Base-by-base conservation (phyloP, 257 asterid species). In the Paraleonurus japonicus region DNA sequence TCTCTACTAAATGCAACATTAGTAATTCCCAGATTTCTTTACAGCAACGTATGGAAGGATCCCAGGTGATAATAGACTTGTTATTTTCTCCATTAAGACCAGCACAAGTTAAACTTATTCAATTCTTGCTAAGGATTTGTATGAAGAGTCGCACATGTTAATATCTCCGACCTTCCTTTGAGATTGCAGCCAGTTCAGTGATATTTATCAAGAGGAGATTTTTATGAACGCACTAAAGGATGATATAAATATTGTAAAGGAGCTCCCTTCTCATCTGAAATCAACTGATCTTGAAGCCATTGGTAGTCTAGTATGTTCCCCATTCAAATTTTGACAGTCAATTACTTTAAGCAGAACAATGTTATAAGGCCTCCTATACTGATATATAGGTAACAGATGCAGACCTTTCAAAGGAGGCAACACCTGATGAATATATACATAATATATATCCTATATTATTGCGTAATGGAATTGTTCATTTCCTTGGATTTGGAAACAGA, bases 11-110 rank as follows among this genome's bases (percentile, higher is more conserved):
- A 95, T 72, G 96, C 99, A 51, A 92, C 99, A 9, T 81, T 95
- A 78, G 95, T 95, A 61, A 87, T 89, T 67, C 99, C 99, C 10
- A 87, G 75, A 73, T 95, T 95, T 81, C 96, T 92, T 30, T 92
- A 89, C 64, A 95, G 99, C 92, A 95, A 88, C 50, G 99, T 95
- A 16, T 95, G 99, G 99, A 87, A 84, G 75, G 98, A 95, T 78
- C 94, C 96, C 24, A 95, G 99, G 99, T 89, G 71, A 76, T 17
- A 19, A n/a, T 59, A 15, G 20, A n/a, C 43, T 61, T 39, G 27
- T 12, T 61, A 47, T 17, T 67, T 48, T 51, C 73, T 51, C 55
- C 47, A 71, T 16, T 59, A 33, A 15, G 19, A 41, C 11, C 5
- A 30, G 4, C 37, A 32, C 8, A 4, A 3, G 1, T 15, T 13